Evolutionary conservation across 106 monocot genomes (phyloP), one percentile per base, ranked within the genome.

Genomic region (Allium fistulosum): DNA sequence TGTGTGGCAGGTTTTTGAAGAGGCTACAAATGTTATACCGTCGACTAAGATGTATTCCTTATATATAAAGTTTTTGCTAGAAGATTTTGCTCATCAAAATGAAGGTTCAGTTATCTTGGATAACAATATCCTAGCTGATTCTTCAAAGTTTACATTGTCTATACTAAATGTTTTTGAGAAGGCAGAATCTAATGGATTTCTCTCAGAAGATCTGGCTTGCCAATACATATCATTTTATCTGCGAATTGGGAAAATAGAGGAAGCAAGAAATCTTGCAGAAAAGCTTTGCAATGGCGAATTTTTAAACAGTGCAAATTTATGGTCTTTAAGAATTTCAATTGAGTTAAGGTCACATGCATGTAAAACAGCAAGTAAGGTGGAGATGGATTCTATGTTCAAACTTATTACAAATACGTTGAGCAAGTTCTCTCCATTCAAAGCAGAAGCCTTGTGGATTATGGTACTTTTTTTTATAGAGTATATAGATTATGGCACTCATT

Each of bases 21-120:
- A 89, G 58, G 85, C 89, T 63, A 9, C 85, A 57, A 75, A 77
- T 63, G 49, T 63, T 52, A 65, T 85, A 56, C 79, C 81, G 7
- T 80, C 85, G 55, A 64, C 47, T 50, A 85, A 79, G 76, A 89
- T 89, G 89, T 89, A 77, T 68, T 85, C 82, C 18, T 69, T 89
- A 4, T 89, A 80, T 63, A 69, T 72, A 48, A 68, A 82, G 49
- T 89, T 89, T 70, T 89, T 70, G 82, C 48, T 53, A 8, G 85
- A 82, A 74, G 53, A 72, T 47, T 48, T 78, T 18, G n/a, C 68
- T 63, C 50, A 73, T 49, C 63, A 73, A 10, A 58, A 18, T 56
- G 76, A 83, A 61, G 63, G 64, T 61, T 73, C 60, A 3, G 58
- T 26, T 61, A 49, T 71, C 18, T 10, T 70, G 15, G 11, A 71